phyloP scores from a whole-genome alignment of 2,329 filamentous ascomycete genomes.

The Anthostomella pinea region DNA sequence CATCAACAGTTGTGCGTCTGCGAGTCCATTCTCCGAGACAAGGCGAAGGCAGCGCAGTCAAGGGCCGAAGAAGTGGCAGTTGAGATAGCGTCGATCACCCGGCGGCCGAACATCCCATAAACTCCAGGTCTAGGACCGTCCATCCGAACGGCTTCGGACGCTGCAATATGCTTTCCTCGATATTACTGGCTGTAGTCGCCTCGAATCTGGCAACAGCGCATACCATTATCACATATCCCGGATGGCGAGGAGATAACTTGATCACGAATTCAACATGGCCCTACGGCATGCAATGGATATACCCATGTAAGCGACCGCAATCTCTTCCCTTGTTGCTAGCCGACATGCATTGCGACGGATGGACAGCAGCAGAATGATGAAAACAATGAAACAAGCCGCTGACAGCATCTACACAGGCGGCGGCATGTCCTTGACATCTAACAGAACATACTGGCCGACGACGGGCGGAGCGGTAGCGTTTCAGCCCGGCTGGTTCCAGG shows the following conservation, averaged over 20 bases:
- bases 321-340: too few species aligned
- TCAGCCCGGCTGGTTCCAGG: constrained; percentile 95
- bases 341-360: too few species aligned
- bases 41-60: too few species aligned
- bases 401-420: too few species aligned
- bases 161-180: constrained; percentile 45
- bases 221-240: constrained; percentile 81
- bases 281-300: constrained; percentile 93
- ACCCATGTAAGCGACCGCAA: constrained; percentile 85
- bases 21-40: too few species aligned
- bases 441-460: constrained; percentile 90
- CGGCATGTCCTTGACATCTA: constrained; percentile 71
- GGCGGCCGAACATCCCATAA: too few species aligned
- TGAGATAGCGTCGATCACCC: too few species aligned
- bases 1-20: too few species aligned
- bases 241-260: constrained; percentile 84
- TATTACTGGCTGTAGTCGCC: constrained; percentile 42
- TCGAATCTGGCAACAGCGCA: constrained; percentile 61
- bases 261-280: constrained; percentile 75
- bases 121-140: too few species aligned
- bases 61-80: too few species aligned
- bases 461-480: constrained; percentile 82
- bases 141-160: not conserved
- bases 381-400: too few species aligned
- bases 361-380: too few species aligned